Evolutionary conservation across 2,329 filamentous ascomycete genomes (phyloP).

Genomic region (Epichloe gansuensis): DNA sequence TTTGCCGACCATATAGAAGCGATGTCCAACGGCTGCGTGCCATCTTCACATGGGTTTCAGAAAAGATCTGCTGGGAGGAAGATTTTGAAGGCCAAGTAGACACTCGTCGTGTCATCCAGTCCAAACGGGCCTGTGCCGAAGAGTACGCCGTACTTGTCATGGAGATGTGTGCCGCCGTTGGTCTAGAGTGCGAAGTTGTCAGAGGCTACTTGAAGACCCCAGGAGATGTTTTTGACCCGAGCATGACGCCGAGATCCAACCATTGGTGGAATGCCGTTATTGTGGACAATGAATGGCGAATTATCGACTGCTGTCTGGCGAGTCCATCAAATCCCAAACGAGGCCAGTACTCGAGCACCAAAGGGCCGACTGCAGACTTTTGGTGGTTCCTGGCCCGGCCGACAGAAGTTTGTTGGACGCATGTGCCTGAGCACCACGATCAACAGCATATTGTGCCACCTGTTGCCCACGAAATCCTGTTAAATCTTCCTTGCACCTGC

Average conservation of each 20-base stretch:
- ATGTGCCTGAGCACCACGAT: slow-evolving; percentile 74
- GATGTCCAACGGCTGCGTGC: slow-evolving; percentile 86
- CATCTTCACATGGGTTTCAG: slow-evolving; percentile 96
- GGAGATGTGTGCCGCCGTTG: slow-evolving; percentile 89
- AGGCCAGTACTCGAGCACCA: slow-evolving; percentile 60
- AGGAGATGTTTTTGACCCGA: slow-evolving; percentile 70
- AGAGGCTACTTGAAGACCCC: slow-evolving; percentile 84
- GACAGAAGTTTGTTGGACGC: slow-evolving; percentile 86
- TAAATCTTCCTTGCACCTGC: slow-evolving; percentile 76
- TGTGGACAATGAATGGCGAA: slow-evolving; percentile 89
- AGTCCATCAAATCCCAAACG: slow-evolving; percentile 82
- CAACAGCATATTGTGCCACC: slow-evolving; percentile 92
- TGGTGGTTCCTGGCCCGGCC: slow-evolving; percentile 95
- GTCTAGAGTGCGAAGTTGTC: slow-evolving; percentile 76
- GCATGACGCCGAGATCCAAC: slow-evolving; percentile 74
- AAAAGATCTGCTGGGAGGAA: slow-evolving; percentile 91
- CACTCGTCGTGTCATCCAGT: slow-evolving; percentile 70
- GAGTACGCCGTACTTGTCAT: slow-evolving; percentile 81
- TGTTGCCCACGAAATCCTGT: slow-evolving; percentile 70
- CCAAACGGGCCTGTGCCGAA: slow-evolving; percentile 71
- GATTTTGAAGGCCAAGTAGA: slow-evolving; percentile 81
- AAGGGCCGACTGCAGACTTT: slow-evolving; percentile 58
- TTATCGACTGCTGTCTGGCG: slow-evolving; percentile 88
- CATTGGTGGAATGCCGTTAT: slow-evolving; percentile 97
- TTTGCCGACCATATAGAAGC: slow-evolving; percentile 87